Base-by-base conservation (phyloP, 2,329 filamentous ascomycete genomes). In the Trichoderma polysporum region DNA sequence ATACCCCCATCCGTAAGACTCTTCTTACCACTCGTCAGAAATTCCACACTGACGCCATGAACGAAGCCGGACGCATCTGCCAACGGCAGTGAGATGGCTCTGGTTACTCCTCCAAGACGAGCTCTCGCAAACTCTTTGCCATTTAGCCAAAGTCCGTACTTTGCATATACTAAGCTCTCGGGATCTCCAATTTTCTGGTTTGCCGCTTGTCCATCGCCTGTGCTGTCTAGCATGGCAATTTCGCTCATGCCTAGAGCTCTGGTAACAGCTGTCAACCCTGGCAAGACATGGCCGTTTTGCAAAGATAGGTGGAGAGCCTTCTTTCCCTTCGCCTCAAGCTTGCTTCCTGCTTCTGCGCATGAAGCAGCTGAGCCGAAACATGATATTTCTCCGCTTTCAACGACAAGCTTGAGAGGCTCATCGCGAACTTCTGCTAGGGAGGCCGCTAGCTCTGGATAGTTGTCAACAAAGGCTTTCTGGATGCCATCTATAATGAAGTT, bases 241-340 rank as follows among this genome's bases (percentile, higher is more conserved):
- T 87, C 85, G 12, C 76, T 73, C 4, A 87, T 75, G 1, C 85
- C 85, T 2, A 87, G 78, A 8, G 74, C 71, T 5, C 78, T 76
- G 4, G 83, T 80, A 37, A 86, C 76, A 2, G 82, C 80, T n/a
- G 81, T 85, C 35, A 87, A 72, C 0, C 83, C 79, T 2, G 84
- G 81, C 8, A 81, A 31, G 27, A 67, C 57, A 29, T 67, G 58
- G 10, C 65, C 65, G 13, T 67, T 67, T 12, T 52, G 65, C 25
- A 67, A 17, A 33, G 57, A 57, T 9, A 67, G n/a, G 27, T 22
- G 65, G 15, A 67, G 29, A 25, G 19, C 58, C 52, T 57, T 62
- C 5, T 49, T 67, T 22, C 58, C 50, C 9, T 50, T 50, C 15
- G n/a, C 27, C 37, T 58, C 52, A 8, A 62, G 15, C 13, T 35